phyloP scores from a whole-genome alignment of 768 basidiomycete species.

The Boletellus emodensis region DNA sequence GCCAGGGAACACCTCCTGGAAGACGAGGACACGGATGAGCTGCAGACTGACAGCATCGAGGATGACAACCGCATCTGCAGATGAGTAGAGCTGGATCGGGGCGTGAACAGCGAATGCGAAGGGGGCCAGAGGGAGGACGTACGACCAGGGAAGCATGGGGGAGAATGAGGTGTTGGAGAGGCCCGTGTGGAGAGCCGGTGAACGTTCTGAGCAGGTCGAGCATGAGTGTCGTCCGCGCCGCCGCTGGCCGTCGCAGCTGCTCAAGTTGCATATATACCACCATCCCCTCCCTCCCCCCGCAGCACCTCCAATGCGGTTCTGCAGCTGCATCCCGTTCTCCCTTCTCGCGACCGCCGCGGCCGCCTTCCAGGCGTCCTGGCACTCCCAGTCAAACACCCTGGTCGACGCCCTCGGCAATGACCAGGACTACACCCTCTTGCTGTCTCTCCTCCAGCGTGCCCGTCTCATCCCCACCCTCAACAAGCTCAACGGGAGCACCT shows the following conservation, averaged over 20 bases:
- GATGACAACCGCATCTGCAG: slow-evolving; percentile 64
- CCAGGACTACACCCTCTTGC: slow-evolving; percentile 70
- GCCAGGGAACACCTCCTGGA: slow-evolving; percentile 80
- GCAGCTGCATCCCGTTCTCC: slow-evolving; percentile 32
- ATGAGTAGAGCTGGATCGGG: slow-evolving; percentile 58
- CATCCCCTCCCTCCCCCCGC: background rate
- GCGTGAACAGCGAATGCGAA: background rate
- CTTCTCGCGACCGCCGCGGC: slow-evolving; percentile 24
- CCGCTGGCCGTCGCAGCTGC: slow-evolving; percentile 1
- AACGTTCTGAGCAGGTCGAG: slow-evolving; percentile 45
- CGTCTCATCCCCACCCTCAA: slow-evolving; percentile 91
- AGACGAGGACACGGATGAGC: slow-evolving; percentile 67
- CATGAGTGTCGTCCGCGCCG: slow-evolving; percentile 29
- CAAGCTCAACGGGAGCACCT: slow-evolving; percentile 71
- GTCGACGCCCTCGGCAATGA: slow-evolving; percentile 76
- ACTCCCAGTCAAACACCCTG: slow-evolving; percentile 50
- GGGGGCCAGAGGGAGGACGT: slow-evolving; percentile 24
- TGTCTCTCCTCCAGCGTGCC: slow-evolving; percentile 75
- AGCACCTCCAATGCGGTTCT: slow-evolving; percentile 29
- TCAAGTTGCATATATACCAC: slow-evolving; percentile 7
- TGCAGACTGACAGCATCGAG: slow-evolving; percentile 65
- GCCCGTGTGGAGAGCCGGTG: slow-evolving; percentile 49
- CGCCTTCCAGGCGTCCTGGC: slow-evolving; percentile 24
- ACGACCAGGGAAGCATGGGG: slow-evolving; percentile 58
- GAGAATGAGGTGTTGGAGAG: slow-evolving; percentile 55